These are phyloP conservation scores for Metschnikowia baotianmanensis DNA, from an alignment of 805 yeast genomes.

Conservation along the genomic window DNA sequence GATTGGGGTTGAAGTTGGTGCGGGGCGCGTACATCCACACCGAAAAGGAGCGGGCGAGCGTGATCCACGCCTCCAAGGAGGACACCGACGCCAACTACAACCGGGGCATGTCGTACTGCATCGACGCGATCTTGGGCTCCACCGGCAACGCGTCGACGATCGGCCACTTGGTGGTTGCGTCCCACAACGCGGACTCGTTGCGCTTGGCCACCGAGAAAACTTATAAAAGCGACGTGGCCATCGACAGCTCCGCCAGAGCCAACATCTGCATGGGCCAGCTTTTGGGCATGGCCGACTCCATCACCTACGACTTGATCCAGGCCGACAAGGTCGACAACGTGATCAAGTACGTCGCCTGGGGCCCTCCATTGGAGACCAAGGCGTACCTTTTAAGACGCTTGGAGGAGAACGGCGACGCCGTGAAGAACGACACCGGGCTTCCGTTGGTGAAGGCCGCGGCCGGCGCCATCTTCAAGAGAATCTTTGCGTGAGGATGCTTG, in stretches of 20 bases:
- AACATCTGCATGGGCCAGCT: constrained; percentile 87
- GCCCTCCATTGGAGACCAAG: constrained; percentile 91
- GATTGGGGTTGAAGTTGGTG: constrained; percentile 83
- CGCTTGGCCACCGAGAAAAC: constrained; percentile 63
- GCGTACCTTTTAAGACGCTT: constrained; percentile 84
- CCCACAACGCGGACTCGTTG: constrained; percentile 86
- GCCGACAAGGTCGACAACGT: constrained; percentile 68
- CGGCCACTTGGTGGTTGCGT: constrained; percentile 85
- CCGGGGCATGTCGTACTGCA: constrained; percentile 59
- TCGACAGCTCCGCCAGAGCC: constrained; percentile 31
- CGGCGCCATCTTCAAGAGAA: constrained; percentile 6
- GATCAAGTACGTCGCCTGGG: constrained; percentile 97
- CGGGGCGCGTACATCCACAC: constrained; percentile 96
- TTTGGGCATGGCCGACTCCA: constrained; percentile 92
- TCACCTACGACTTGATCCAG: constrained; percentile 70
- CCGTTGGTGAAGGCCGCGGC: constrained; percentile 59
- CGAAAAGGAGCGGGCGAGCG: constrained; percentile 64
- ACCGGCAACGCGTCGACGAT: constrained; percentile 47
- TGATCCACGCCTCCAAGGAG: constrained; percentile 71
- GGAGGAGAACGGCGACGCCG: constrained; percentile 96
- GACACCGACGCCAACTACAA: constrained; percentile 82
- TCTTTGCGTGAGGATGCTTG: constrained; percentile 11
- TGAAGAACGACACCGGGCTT: constrained; percentile 78
- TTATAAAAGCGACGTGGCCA: constrained; percentile 17
- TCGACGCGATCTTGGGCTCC: constrained; percentile 53